phyloP scores from a whole-genome alignment of 441 rosid genomes.

The Jatropha podagrica region DNA sequence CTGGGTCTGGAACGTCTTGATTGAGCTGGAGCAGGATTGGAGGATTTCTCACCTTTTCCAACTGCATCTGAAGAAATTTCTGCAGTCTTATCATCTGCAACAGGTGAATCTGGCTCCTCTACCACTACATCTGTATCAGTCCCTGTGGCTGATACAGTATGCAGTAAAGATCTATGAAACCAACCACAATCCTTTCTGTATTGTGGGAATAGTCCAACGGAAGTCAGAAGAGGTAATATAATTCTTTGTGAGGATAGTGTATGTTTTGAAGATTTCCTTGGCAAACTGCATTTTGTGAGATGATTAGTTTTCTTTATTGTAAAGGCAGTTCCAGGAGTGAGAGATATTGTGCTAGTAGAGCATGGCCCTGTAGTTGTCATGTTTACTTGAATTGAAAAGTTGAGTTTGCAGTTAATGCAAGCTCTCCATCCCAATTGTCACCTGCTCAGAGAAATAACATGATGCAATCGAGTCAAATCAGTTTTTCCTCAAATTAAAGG shows the following conservation, averaged over 20 bases:
- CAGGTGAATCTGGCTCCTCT: constrained; percentile 62
- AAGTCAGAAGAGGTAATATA: constrained; percentile 47
- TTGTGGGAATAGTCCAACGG: constrained; percentile 51
- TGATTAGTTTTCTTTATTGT: constrained; percentile 38
- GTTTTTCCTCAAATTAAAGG: constrained; percentile 10
- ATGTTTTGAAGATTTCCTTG: constrained; percentile 43
- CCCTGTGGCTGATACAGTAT: constrained; percentile 52
- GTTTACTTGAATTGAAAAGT: constrained; percentile 27
- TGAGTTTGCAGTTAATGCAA: constrained; percentile 23
- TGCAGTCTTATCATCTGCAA: constrained; percentile 36
- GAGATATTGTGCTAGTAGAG: constrained; percentile 53
- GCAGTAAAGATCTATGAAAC: constrained; percentile 34
- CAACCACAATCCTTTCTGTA: constrained; percentile 36
- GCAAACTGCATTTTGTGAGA: constrained; percentile 48
- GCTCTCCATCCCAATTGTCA: constrained; percentile 34
- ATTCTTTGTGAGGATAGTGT: constrained; percentile 38
- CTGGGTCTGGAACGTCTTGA: constrained; percentile 48
- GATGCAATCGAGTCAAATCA: constrained; percentile 13
- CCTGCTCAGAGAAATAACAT: constrained; percentile 30
- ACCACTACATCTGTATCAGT: constrained; percentile 67
- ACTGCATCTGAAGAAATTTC: constrained; percentile 36
- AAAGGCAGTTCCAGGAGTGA: constrained; percentile 57
- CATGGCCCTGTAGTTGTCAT: constrained; percentile 64
- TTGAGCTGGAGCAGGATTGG: constrained; percentile 42
- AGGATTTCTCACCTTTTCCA: constrained; percentile 37